Percentiles rank a stretch among this genome's conserved stretches.
Evolutionary conservation across 192 early-diverging fungal genomes (phyloP).

Genomic region (Backusella circina): DNA sequence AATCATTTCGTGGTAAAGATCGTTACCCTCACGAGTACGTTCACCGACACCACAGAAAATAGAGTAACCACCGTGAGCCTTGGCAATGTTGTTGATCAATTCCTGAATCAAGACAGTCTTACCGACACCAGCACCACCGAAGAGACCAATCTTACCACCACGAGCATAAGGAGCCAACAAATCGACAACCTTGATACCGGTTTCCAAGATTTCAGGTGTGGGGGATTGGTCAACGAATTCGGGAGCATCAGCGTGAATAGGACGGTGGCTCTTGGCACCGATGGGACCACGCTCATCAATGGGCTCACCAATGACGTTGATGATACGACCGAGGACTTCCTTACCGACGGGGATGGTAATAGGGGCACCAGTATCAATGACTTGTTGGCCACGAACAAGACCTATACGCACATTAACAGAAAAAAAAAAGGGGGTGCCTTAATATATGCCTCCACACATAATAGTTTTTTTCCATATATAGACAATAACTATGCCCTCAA

Average conservation of each 20-base stretch:
- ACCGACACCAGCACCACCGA: slow-evolving; percentile 99
- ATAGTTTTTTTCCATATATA: no score
- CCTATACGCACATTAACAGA: no score
- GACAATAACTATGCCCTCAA: no score
- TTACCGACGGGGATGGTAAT: slow-evolving; percentile 92
- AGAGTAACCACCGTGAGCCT: slow-evolving; percentile 98
- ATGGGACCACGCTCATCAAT: slow-evolving; percentile 98
- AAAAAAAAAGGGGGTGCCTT: no score
- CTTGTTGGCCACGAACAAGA: slow-evolving; percentile 94
- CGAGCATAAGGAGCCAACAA: slow-evolving; percentile 95
- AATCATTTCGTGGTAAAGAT: slow-evolving; percentile 60
- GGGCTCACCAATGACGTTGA: slow-evolving; percentile 99
- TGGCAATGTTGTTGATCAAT: slow-evolving; percentile 99
- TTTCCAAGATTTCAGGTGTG: slow-evolving; percentile 91
- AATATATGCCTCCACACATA: neutral
- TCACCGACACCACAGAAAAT: no score
- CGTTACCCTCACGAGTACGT: slow-evolving; percentile 99
- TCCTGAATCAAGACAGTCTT: slow-evolving; percentile 99
- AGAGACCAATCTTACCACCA: slow-evolving; percentile 99
- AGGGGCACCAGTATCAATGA: slow-evolving; percentile 90
- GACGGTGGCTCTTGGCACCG: slow-evolving; percentile 78
- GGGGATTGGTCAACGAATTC: slow-evolving; percentile 95
- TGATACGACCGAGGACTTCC: slow-evolving; percentile 96
- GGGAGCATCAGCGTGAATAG: slow-evolving; percentile 92
- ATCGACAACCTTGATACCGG: slow-evolving; percentile 99